Conservation (phyloP, 805 yeast genomes). For the Candida quercuum region DNA sequence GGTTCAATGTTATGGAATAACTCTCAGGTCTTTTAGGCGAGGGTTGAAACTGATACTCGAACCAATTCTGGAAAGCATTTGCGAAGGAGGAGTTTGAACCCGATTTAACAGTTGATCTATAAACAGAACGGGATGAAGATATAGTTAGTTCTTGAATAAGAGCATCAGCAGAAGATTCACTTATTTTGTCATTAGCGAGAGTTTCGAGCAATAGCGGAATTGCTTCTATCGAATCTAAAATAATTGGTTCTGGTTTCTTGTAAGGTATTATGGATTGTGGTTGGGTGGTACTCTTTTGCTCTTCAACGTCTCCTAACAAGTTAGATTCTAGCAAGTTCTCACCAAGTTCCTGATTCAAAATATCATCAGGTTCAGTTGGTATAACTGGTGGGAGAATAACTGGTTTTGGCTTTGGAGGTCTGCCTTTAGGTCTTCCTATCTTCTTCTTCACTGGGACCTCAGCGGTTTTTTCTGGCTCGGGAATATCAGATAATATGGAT, state of each 20-base stretch:
- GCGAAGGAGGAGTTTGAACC: constrained; percentile 12
- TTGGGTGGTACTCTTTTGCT: neutral
- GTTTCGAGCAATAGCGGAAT: neutral
- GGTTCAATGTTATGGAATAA: constrained; percentile 38
- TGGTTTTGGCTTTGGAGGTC: constrained; percentile 1
- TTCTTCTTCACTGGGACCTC: constrained; percentile 2
- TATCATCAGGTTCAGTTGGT: neutral
- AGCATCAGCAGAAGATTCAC: constrained; percentile 13
- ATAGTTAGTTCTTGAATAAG: constrained; percentile 26
- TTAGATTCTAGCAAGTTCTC: neutral
- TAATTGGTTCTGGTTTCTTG: constrained; percentile 4
- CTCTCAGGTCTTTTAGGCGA: constrained; percentile 30
- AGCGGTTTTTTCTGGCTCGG: neutral
- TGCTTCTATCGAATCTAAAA: constrained; percentile 1
- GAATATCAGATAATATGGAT: neutral
- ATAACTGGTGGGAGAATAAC: neutral
- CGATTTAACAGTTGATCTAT: constrained; percentile 23
- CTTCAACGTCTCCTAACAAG: neutral
- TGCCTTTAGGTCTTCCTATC: constrained; percentile 2
- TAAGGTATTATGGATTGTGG: neutral
- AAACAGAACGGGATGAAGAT: constrained; percentile 25
- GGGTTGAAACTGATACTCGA: constrained; percentile 33
- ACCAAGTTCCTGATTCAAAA: neutral
- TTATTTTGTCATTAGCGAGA: neutral
- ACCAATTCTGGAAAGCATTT: constrained; percentile 26